Base-by-base conservation (phyloP, 2,329 filamentous ascomycete species). In the Keithomyces neogunnii region DNA sequence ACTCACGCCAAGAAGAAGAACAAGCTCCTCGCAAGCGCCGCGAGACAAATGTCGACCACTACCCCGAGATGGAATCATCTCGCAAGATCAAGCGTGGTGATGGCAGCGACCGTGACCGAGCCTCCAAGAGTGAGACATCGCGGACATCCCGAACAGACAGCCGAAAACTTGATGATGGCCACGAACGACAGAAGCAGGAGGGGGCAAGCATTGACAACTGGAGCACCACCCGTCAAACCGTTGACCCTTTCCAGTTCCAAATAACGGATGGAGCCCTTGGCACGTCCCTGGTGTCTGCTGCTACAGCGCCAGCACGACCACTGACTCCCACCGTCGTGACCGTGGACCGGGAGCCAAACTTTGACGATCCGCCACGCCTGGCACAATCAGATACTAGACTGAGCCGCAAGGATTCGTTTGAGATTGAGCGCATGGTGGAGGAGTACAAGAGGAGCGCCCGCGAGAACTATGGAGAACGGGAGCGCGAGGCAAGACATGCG, bases 161-260 rank as follows among this genome's bases (percentile, higher is more conserved):
- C 48, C 57, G 57, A 19, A 57, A 60, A 38, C 54, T 58, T 10
- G 56, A 61, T 32, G 52, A 53, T 49, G 59, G 54, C 6, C 57
- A 65, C 13, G 64, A 66, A 30, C 63, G 55, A 45, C 60, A 63
- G 19, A 19, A 19, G 46, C 59, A 53, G 52, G 53, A 59, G 53
- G 60, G 59, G 57, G 60, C 64, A 59, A 62, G 57, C 63, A 48
- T 50, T 61, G 55, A 51, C 58, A 48, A 60, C 40, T 38, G 26
- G 19, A 51, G 30, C 7, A 11, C 48, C 30, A 43, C 67, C 57
- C 56, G 66, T 11, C 40, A 44, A 30, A 4, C 8, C 3, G 63
- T 78, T 60, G 76, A 84, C 63, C 78, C 80, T 19, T 83, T 84
- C 62, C 73, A 81, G 61, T 84, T 71, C 60, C 79, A 78, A 63